Base-by-base conservation (phyloP, 345 rosid genomes). In the Boechera divaricarpa region DNA sequence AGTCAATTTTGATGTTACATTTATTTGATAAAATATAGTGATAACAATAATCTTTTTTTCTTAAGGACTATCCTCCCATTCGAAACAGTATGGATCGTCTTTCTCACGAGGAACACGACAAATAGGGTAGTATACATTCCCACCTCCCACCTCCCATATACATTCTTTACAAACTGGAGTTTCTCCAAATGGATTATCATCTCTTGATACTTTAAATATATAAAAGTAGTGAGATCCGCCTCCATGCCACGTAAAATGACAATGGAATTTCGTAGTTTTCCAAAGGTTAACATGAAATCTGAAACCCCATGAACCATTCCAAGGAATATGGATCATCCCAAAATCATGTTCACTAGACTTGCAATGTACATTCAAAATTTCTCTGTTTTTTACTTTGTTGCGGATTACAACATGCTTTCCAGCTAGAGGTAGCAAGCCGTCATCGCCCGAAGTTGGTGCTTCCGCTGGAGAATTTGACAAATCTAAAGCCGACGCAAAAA, bases 171-270 rank as follows among this genome's bases (percentile, higher is more conserved):
- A 73, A 0, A 63, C 13, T 29, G 42, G 69, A 62, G 0, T 5
- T 0, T 3, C 15, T 26, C 69, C 62, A n/a, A 0, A 28, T 38
- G 60, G 10, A n/a, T 5, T 41, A 62, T 72, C 76, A 5, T 72
- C 69, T 62, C 76, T 72, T 0, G 53, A n/a, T 51, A 31, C 42
- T 52, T 36, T 52, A 52, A 72, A 72, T 51, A 62, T 72, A 28
- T 16, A 0, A 39, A 72, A 72, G 3, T 51, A 39, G 6, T 62
- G 76, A 28, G 69, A 62, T 38, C 76, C 62, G 0, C 53, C 76
- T 51, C 32, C 9, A 7, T 51, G 7, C 62, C 69, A 72, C 2
- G 53, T 10, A 36, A 72, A 6, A n/a, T 72, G 62, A 38, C 76
- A 72, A 62, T 11, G 24, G 0, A n/a, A 62, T 0, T 4, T 51